Conservation (phyloP, 2,329 filamentous ascomycete genomes). For the Fusarium marasasianum region DNA sequence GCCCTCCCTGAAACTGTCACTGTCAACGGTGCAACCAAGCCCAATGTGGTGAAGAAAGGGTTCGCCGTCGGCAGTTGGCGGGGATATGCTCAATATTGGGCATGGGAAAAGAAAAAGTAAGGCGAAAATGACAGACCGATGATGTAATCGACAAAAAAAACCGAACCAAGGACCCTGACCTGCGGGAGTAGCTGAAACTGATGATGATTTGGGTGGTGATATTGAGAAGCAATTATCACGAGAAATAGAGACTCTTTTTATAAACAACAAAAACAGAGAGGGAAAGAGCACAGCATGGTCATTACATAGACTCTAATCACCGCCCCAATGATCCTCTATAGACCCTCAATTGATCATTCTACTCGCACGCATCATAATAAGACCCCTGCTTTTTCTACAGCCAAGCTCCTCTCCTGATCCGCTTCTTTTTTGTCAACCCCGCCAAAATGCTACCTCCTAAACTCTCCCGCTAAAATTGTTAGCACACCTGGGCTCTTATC, state of each 20-base stretch:
- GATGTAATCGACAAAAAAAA: constrained; percentile 37
- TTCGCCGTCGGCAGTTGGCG: constrained; percentile 9
- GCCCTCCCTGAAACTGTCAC: constrained; percentile 14
- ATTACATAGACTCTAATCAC: background rate
- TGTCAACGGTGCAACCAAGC: constrained; percentile 17
- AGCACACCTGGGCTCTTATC: constrained; percentile 13
- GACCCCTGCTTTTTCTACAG: constrained; percentile 9
- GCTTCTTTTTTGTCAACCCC: constrained; percentile 40
- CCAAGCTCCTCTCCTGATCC: constrained; percentile 9
- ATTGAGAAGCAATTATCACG: background rate
- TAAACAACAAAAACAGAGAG: background rate
- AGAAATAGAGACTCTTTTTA: background rate
- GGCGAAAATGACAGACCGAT: constrained; percentile 13
- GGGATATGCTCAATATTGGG: background rate
- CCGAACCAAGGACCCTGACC: constrained; percentile 18
- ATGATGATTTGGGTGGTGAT: background rate
- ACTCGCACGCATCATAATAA: background rate
- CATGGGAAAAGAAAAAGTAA: constrained; percentile 1
- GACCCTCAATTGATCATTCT: constrained; percentile 18
- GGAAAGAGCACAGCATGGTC: background rate
- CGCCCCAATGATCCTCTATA: background rate
- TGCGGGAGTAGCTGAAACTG: background rate
- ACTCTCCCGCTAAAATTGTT: constrained; percentile 22
- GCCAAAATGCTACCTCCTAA: constrained; percentile 25
- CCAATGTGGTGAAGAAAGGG: constrained; percentile 20